These are phyloP conservation scores for Citropsis articulata DNA, from an alignment of 345 rosid species.

Conservation along the genomic window DNA sequence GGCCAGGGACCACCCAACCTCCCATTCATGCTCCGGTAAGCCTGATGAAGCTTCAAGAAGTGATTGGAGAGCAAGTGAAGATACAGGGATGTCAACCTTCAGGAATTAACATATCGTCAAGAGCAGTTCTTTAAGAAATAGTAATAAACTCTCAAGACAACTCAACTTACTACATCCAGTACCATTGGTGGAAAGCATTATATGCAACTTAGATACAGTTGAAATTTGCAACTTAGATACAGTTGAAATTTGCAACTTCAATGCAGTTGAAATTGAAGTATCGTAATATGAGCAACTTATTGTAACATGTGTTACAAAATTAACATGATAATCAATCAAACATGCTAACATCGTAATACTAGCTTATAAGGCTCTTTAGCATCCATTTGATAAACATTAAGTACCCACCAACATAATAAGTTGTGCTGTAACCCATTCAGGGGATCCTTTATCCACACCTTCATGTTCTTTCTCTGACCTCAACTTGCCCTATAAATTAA, in stretches of 20 bases:
- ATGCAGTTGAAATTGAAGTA: background rate
- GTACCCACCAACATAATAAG: conserved; percentile 60
- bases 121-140: background rate
- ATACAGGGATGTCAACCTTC: conserved; percentile 83
- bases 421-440: conserved; percentile 50
- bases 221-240: background rate
- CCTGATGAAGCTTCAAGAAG: conserved; percentile 72
- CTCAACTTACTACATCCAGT: background rate
- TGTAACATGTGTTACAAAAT: background rate
- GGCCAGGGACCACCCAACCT: conserved; percentile 91
- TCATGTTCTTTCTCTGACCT: conserved; percentile 10
- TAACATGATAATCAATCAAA: background rate
- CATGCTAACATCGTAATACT: background rate
- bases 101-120: background rate
- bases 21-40: conserved; percentile 73
- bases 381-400: background rate
- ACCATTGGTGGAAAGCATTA: background rate
- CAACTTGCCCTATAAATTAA: conserved; percentile 42
- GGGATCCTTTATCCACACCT: conserved; percentile 33
- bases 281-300: background rate
- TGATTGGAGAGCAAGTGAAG: conserved; percentile 70
- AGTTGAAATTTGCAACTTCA: background rate
- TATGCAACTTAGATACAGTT: background rate
- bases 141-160: background rate
- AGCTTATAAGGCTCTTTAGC: background rate